These are phyloP conservation scores for Calonectria hongkongensis DNA, from an alignment of 2,329 filamentous ascomycete genomes.

Conservation along the genomic window DNA sequence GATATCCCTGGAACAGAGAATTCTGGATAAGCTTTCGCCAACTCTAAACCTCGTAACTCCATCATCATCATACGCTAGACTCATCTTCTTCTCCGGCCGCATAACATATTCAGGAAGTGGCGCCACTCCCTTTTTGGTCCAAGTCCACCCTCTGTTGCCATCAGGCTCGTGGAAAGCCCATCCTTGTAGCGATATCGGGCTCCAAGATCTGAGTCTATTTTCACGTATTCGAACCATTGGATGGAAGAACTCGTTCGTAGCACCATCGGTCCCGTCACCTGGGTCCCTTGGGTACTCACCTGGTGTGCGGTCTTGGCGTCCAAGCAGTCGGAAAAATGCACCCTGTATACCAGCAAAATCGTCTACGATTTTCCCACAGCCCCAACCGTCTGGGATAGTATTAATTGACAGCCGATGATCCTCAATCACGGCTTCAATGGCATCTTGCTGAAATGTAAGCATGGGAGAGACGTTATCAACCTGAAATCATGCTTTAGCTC, in stretches of 20 bases:
- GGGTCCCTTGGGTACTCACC: constrained; percentile 16
- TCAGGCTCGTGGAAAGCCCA: background rate
- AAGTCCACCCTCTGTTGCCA: background rate
- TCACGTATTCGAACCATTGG: background rate
- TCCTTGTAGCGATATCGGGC: background rate
- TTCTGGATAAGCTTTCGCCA: background rate
- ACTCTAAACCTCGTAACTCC: background rate
- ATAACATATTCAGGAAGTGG: background rate
- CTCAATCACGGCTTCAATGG: background rate
- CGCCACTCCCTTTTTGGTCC: background rate
- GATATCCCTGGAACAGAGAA: background rate
- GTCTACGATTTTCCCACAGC: background rate
- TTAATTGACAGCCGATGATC: background rate
- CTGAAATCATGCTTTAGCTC: background rate
- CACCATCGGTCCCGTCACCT: background rate
- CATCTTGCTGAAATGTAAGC: constrained; percentile 2
- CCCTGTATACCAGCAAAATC: constrained; percentile 4
- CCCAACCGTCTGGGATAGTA: background rate
- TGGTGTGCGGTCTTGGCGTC: constrained; percentile 3
- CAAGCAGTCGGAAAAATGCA: constrained; percentile 14
- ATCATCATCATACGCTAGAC: background rate
- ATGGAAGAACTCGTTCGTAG: background rate
- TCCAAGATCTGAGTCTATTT: background rate
- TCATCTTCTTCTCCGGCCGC: background rate
- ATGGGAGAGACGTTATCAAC: background rate